Base-by-base conservation (phyloP, 176 grass and related monocot genomes). In the Guadua angustifolia region DNA sequence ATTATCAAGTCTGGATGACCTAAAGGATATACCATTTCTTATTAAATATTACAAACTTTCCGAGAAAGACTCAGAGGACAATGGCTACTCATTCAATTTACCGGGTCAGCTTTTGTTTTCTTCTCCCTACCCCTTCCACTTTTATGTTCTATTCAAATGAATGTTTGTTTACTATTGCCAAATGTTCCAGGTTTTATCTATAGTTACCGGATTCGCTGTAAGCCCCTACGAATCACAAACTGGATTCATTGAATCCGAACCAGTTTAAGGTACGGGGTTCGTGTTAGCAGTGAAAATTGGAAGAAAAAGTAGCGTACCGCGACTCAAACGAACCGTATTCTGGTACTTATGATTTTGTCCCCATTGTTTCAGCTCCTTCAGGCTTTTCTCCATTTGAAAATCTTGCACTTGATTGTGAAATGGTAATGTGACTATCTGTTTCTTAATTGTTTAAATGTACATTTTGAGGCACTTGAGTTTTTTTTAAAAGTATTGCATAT, bases 361-460 rank as follows among this genome's bases (percentile, higher is more conserved):
- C 91, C 71, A 98, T 91, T 36, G 67, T 90, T 88, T 75, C 96
- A 76, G 88, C 87, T 88, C 87, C 91, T 87, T 75, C 74, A 71
- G 88, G 77, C 61, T 88, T 85, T 84, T 84, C 82, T 35, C 63
- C 82, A 66, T 76, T 90, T 89, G 86, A 90, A 93, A 83, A 95
- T 86, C 87, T 98, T 17, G 95, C 91, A 73, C 93, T 98, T 90
- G 95, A 95, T 82, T 98, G 95, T 93, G 95, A 98, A 73, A 98
- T 98, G 95, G 95, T 95, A 90, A 82, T 66, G 46, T 52, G 32
- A 69, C 13, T 39, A 51, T 58, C 56, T 55, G 43, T 38, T 57
- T 53, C 12, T 26, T 88, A 57, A 73, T 2, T 65, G 39, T 68
- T 59, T 52, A 87, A 47, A 49, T 78, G 11, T 55, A 84, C n/a